Evolutionary conservation across 225 moss, liverwort and hornwort genomes (phyloP), one percentile per base, ranked within the genome.

Genomic region (Lunularia cruciata): DNA sequence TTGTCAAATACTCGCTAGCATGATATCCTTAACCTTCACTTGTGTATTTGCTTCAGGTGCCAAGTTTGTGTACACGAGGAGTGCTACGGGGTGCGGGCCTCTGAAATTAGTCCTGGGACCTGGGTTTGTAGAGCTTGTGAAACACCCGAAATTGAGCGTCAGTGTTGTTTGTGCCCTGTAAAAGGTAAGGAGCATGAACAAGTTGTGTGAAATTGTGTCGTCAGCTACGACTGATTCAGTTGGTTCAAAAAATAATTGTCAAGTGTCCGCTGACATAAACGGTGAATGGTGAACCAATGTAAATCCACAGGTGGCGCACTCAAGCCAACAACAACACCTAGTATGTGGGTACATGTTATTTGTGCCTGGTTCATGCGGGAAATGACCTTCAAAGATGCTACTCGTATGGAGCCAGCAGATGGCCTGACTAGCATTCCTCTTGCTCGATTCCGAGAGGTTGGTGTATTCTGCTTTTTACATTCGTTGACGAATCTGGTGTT

Each of bases 71-170:
- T 99, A 39, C 98, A 99, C 72, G 93, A 99, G 74, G 98, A 99
- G 68, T 99, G 98, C 75, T 99, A 99, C 76, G 98, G 98, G 49
- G 91, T 99, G 64, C 81, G 85, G 70, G 83, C 90, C 65, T 84
- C 88, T 60, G 83, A 89, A 67, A 88, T 87, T 70, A 86, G 86
- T 28, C 58, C 72, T 58, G 91, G 98, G 67, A 89, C 91, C 34
- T 99, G 98, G 98, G 89, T 99, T 57, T 99, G 98, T 81, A 86
- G 84, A 78, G 93, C 93, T 40, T 99, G 98, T 80, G 89, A 91
- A 87, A 89, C 85, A 37, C 98, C 89, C 33, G 93, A 99, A 30
- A 61, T 83, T 53, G 98, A 99, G 60, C 89, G 98, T 54, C 89
- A 91, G 72, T 99, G 98, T 79, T 93, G 91, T 77, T 71, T 99